These are phyloP conservation scores for Graphilbum fragrans DNA, from an alignment of 2,329 filamentous ascomycete species.

Conservation along the genomic window DNA sequence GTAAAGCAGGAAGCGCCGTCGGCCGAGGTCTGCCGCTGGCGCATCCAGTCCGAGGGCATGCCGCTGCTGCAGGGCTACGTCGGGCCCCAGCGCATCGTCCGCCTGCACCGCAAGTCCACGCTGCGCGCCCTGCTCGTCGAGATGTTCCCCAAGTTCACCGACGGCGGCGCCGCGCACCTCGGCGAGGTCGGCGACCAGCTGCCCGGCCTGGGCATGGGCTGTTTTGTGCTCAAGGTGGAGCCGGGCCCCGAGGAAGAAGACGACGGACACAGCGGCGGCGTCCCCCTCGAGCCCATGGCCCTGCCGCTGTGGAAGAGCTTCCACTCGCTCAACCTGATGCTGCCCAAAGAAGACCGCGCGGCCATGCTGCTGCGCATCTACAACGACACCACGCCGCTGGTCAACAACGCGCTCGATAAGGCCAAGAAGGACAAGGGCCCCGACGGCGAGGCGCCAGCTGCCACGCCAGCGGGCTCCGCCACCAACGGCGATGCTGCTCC, in stretches of 20 bases:
- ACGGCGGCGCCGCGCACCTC: conserved; percentile 61
- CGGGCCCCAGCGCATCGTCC: conserved; percentile 62
- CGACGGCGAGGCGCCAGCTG: conserved; percentile 8
- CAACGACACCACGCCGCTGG: conserved; percentile 75
- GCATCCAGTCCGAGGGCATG: conserved; percentile 90
- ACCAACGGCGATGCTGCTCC: not conserved
- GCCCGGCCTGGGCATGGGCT: conserved; percentile 72
- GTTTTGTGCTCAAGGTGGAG: conserved; percentile 78
- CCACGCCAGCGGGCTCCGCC: conserved; percentile 3
- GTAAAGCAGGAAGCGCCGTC: conserved; percentile 93
- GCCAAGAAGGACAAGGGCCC: conserved; percentile 24
- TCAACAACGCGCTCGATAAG: conserved; percentile 51
- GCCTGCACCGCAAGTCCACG: conserved; percentile 65
- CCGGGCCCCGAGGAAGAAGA: conserved; percentile 23
- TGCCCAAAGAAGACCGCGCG: conserved; percentile 89
- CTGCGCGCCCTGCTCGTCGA: conserved; percentile 75
- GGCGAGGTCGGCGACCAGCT: conserved; percentile 82
- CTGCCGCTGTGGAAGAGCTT: conserved; percentile 91
- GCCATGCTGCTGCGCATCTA: conserved; percentile 87
- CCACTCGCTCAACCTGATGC: conserved; percentile 87
- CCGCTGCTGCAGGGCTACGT: conserved; percentile 86
- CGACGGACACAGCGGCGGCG: conserved; percentile 1
- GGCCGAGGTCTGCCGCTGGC: conserved; percentile 79
- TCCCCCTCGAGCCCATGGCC: conserved; percentile 59
- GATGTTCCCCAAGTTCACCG: conserved; percentile 87